Conservation (phyloP, 2,329 filamentous ascomycete genomes). For the Hypocreales sp. region DNA sequence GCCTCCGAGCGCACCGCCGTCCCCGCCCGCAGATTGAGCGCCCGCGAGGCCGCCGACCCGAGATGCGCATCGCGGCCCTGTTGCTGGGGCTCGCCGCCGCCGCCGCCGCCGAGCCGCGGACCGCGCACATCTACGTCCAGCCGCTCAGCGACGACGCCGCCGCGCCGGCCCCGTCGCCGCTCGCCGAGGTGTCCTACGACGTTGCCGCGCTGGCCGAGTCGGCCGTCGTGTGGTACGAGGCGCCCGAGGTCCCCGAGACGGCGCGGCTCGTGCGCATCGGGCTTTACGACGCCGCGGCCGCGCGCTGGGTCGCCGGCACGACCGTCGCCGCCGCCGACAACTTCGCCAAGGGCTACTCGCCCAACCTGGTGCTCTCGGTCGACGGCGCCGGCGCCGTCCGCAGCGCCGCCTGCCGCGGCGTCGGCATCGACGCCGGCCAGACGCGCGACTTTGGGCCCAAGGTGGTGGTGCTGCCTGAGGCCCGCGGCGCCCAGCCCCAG, state of each 20-base stretch:
- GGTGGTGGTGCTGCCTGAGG: constrained; percentile 32
- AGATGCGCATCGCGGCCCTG: constrained; percentile 26
- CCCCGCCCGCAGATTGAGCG: too few species aligned
- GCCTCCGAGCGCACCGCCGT: too few species aligned
- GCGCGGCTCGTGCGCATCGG: constrained; percentile 40
- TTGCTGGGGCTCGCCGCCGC: constrained; percentile 26
- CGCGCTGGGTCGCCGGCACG: constrained; percentile 36
- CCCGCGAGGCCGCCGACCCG: too few species aligned
- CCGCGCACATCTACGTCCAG: constrained; percentile 38
- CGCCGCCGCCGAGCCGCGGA: constrained; percentile 24
- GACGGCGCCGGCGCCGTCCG: constrained; percentile 27
- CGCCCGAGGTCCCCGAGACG: constrained; percentile 32
- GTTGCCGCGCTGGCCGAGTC: constrained; percentile 24
- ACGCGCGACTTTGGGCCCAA: constrained; percentile 51
- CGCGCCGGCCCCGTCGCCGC: constrained; percentile 12
- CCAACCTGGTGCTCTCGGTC: constrained; percentile 37
- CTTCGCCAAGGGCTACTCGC: constrained; percentile 45
- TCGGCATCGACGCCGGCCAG: constrained; percentile 44
- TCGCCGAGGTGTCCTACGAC: constrained; percentile 43
- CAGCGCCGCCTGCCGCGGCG: constrained; percentile 37
- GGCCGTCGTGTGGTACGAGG: constrained; percentile 37
- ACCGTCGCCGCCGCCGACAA: constrained; percentile 39
- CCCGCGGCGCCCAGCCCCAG: constrained; percentile 36
- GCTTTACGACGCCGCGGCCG: constrained; percentile 31
- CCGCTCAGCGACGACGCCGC: constrained; percentile 22